Conservation (phyloP, 192 early-diverging fungal genomes). For the Linnemannia exigua region DNA sequence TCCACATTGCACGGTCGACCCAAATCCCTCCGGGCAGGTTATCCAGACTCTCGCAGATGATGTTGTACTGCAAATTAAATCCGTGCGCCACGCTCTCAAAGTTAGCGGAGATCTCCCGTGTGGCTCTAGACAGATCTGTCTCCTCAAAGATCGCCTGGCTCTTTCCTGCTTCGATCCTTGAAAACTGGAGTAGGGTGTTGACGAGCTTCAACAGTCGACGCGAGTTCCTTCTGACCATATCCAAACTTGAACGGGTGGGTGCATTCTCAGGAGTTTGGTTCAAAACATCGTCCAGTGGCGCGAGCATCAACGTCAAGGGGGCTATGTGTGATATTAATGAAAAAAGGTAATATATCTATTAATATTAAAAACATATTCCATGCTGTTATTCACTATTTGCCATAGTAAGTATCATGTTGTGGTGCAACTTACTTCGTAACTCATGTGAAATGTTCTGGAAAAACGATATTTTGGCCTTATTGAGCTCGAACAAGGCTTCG, state of each 20-base stretch:
- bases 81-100: constrained; percentile 68
- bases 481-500: constrained; percentile 49
- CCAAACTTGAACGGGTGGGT: constrained; percentile 31
- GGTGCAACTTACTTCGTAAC: constrained; percentile 54
- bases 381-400: too few relatives aligned
- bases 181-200: constrained; percentile 69
- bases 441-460: constrained; percentile 62
- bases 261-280: constrained; percentile 32
- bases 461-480: constrained; percentile 58
- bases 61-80: constrained; percentile 57
- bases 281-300: constrained; percentile 64
- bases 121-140: constrained; percentile 63
- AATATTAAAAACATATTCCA: too few relatives aligned
- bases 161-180: constrained; percentile 67
- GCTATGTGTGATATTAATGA: constrained; percentile 28
- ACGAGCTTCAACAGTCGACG: constrained; percentile 68
- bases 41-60: constrained; percentile 53
- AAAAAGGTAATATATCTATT: neutral
- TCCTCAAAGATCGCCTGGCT: constrained; percentile 64
- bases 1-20: constrained; percentile 73
- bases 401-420: too few relatives aligned
- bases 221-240: constrained; percentile 65
- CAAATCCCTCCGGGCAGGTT: constrained; percentile 41
- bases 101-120: constrained; percentile 63
- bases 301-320: constrained; percentile 68